Evolutionary conservation across 1,284 basidiomycete genomes (phyloP).

Genomic region (Rhodotorula glutinis): DNA sequence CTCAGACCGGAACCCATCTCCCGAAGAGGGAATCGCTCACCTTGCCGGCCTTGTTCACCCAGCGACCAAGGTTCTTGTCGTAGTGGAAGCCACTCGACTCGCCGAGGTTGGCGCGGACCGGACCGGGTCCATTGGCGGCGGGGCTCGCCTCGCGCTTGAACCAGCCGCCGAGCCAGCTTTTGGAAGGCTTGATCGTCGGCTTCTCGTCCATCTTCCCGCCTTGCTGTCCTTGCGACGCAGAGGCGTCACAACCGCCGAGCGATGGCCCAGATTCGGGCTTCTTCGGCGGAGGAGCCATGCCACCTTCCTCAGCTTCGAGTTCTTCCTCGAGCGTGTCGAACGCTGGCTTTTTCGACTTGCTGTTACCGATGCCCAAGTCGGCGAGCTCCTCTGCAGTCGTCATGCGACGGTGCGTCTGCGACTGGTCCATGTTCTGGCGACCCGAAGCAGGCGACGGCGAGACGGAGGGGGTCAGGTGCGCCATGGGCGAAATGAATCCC

Average conservation of each 20-base stretch:
- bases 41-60: conserved; percentile 83
- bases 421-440: conserved; percentile 7
- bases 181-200: conserved; percentile 38
- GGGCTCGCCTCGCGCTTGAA: conserved; percentile 50
- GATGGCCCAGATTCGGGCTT: not conserved
- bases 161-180: conserved; percentile 71
- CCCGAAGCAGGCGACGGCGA: conserved; percentile 26
- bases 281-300: conserved; percentile 41
- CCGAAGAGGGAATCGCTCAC: conserved; percentile 49
- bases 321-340: conserved; percentile 45
- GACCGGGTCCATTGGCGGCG: conserved; percentile 53
- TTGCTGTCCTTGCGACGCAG: not conserved
- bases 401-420: conserved; percentile 39
- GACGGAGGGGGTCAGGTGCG: conserved; percentile 28
- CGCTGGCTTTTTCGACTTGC: conserved; percentile 52
- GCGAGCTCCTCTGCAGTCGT: conserved; percentile 69
- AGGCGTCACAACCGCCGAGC: no score
- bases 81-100: conserved; percentile 90
- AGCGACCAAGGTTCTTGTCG: conserved; percentile 88
- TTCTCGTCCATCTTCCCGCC: conserved; percentile 17
- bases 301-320: conserved; percentile 35
- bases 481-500: conserved; percentile 45
- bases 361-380: conserved; percentile 87
- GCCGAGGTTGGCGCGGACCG: conserved; percentile 86
- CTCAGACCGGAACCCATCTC: not conserved